phyloP scores from a whole-genome alignment of 805 yeast species.

The Pichia nanzhaoensis region DNA sequence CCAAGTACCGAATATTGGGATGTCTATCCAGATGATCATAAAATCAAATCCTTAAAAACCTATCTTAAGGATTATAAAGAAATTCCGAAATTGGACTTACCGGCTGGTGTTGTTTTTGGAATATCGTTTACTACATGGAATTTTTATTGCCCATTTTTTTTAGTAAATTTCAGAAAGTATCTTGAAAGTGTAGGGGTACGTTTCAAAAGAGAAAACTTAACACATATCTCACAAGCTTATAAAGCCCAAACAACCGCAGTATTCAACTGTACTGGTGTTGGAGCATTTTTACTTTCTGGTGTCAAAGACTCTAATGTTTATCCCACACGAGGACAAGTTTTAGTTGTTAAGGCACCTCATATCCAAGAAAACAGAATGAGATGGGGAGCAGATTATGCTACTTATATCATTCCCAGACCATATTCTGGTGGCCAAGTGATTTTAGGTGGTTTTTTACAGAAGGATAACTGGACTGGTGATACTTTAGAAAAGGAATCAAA shows the following conservation, averaged over 20 bases:
- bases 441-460: slow-evolving; percentile 70
- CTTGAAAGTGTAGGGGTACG: slow-evolving; percentile 43
- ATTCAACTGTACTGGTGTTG: slow-evolving; percentile 74
- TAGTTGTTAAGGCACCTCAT: slow-evolving; percentile 65
- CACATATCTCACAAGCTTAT: slow-evolving; percentile 53
- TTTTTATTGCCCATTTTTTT: slow-evolving; percentile 64
- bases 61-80: slow-evolving; percentile 44
- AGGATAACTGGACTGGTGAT: slow-evolving; percentile 54
- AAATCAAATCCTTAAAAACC: slow-evolving; percentile 39
- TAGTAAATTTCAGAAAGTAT: slow-evolving; percentile 39
- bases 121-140: slow-evolving; percentile 57
- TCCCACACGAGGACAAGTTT: slow-evolving; percentile 79
- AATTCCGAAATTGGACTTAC: slow-evolving; percentile 35
- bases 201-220: slow-evolving; percentile 39
- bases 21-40: slow-evolving; percentile 36
- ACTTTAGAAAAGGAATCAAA: slow-evolving; percentile 51
- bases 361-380: slow-evolving; percentile 49
- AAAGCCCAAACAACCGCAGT: slow-evolving; percentile 36
- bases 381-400: slow-evolving; percentile 57
- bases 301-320: slow-evolving; percentile 54
- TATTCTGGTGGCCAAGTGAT: slow-evolving; percentile 57
- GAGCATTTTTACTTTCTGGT: slow-evolving; percentile 58
- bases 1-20: slow-evolving; percentile 59
- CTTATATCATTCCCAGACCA: slow-evolving; percentile 71
- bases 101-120: slow-evolving; percentile 51